Base-by-base conservation (phyloP, 2,329 filamentous ascomycete genomes). In the Scedosporium apiospermum region DNA sequence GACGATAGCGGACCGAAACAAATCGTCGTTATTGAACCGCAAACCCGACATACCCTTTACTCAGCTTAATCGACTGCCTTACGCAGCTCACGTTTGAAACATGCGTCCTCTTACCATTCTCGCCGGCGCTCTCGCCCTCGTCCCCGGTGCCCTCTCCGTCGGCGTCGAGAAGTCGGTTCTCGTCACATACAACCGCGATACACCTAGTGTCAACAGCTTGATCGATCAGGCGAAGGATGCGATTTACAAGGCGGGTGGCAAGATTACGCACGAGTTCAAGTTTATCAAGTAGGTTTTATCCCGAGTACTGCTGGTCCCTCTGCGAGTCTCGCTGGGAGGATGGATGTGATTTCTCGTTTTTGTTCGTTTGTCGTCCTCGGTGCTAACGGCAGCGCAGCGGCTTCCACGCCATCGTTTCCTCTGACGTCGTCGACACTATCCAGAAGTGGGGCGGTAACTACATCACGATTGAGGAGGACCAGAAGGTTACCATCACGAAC, bases 211-310 rank as follows among this genome's bases (percentile, higher is more conserved):
- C 21, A 78, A 88, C 66, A 80, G 79, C 42, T 77, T 96, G 42
- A 73, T 96, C 38, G 77, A 86, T 23, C 75, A 89, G 63, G 91
- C 90, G 55, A 95, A 88, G 78, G 75, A 88, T 51, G 83, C 84
- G 2, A 87, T 96, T 68, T 75, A 80, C 61, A 79, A 86, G 57
- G 87, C 86, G 46, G 90, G 90, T 59, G 91, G 90, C 46, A 75
- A 83, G 59, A 91, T 96, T 68, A 95, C 89, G 23, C 91, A 96
- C 76, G 83, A 88, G 70, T 95, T 91, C 74, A 76, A 77, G 57
- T 71, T 87, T 63, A 83, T 88, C 74, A 84, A 85, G 88, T 91
- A 81, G 72, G 86, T 67, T 21, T 23, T 10, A 27, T 12, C 6
- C 26, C 18, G 23, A 23, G 27, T 34, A 57, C 60, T 14, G 51